A percentile compares a stretch with the other conserved stretches of the same genome.
These are phyloP conservation scores for Rhododendron williamsianum DNA, from an alignment of 148 eudicot species.

Conservation along the genomic window DNA sequence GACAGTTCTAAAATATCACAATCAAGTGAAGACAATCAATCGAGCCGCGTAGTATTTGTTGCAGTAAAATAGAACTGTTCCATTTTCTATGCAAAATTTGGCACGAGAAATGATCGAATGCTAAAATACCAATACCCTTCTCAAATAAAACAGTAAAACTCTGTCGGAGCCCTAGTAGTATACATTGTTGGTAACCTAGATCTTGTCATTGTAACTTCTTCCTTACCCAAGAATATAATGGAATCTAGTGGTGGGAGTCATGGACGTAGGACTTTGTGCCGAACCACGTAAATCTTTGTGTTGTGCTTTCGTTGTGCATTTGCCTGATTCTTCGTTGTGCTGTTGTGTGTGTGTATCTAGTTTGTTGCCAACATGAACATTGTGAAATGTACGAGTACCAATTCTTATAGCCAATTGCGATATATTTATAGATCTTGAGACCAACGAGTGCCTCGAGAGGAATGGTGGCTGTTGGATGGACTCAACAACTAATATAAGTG, in stretches of 20 bases:
- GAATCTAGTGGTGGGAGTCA: neutral
- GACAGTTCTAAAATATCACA: no score
- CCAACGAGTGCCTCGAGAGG: slow-evolving; percentile 74
- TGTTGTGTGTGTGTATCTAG: neutral
- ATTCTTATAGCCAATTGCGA: neutral
- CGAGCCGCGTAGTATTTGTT: no score
- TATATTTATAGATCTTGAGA: slow-evolving; percentile 60
- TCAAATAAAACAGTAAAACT: neutral
- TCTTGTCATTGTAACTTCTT: neutral
- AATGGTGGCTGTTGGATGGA: slow-evolving; percentile 97
- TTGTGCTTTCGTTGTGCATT: neutral
- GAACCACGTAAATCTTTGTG: neutral
- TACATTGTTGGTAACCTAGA: neutral
- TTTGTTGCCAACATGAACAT: neutral
- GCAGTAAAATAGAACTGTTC: no score
- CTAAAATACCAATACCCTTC: no score
- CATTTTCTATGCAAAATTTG: no score
- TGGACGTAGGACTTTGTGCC: neutral
- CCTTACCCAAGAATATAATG: neutral
- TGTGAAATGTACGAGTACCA: neutral
- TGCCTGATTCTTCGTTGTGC: neutral
- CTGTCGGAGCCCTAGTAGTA: neutral
- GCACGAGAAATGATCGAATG: no score
- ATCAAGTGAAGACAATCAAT: no score
- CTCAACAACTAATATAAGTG: slow-evolving; percentile 41